These are phyloP conservation scores for Fusarium austroafricanum DNA, from an alignment of 2,329 filamentous ascomycete genomes.

Conservation along the genomic window DNA sequence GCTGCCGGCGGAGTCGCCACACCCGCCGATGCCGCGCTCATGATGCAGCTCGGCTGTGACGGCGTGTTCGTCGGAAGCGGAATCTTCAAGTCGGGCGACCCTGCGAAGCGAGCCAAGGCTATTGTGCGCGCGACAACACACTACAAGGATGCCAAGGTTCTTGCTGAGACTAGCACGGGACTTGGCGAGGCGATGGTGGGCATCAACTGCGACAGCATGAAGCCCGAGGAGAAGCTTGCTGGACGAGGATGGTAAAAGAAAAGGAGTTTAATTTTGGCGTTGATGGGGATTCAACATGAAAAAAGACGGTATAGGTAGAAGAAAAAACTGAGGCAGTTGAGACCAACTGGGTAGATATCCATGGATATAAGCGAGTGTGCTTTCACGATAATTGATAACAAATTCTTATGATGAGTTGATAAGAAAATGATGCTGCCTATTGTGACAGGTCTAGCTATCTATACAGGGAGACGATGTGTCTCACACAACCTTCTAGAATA, in stretches of 20 bases:
- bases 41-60: constrained; percentile 99
- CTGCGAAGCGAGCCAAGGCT: constrained; percentile 88
- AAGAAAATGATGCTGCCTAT: not conserved
- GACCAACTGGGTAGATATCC: constrained; percentile 10
- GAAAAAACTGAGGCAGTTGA: not conserved
- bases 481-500: not conserved
- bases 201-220: constrained; percentile 85
- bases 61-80: constrained; percentile 97
- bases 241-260: constrained; percentile 80
- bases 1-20: constrained; percentile 99
- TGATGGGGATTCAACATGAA: constrained; percentile 32
- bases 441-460: not conserved
- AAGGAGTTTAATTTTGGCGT: constrained; percentile 16
- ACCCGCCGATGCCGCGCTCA: constrained; percentile 90
- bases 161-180: constrained; percentile 88
- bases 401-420: not conserved
- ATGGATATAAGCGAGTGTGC: constrained; percentile 33
- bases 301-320: not conserved
- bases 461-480: not conserved
- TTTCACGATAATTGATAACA: constrained; percentile 26
- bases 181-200: constrained; percentile 99
- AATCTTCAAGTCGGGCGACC: constrained; percentile 97
- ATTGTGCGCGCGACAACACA: constrained; percentile 96
- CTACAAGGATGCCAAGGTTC: constrained; percentile 83
- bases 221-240: constrained; percentile 83